These are phyloP conservation scores for Zopfochytrium polystomum DNA, from an alignment of 371 early-diverging fungal genomes.

Conservation along the genomic window DNA sequence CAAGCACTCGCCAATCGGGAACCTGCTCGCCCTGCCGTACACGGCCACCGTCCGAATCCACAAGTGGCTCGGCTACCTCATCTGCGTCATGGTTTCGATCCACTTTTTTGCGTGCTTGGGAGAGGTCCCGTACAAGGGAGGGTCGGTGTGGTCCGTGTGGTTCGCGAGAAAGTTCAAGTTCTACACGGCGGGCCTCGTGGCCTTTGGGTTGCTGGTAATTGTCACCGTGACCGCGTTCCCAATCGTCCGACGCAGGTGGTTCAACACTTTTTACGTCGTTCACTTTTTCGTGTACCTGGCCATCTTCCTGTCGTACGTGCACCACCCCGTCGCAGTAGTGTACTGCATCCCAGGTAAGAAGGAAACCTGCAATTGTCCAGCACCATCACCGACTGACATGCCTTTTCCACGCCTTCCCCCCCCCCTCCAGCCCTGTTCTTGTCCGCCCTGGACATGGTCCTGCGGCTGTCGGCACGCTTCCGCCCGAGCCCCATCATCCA, in stretches of 20 bases:
- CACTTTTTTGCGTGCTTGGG: not conserved
- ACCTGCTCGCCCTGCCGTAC: slow-evolving; percentile 16
- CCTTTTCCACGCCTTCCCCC: no score
- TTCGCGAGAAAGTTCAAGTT: not conserved
- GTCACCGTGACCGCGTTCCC: not conserved
- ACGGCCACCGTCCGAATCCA: slow-evolving; percentile 11
- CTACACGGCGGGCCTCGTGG: not conserved
- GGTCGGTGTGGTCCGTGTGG: not conserved
- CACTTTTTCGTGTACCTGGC: slow-evolving; percentile 8
- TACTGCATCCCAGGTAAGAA: no score
- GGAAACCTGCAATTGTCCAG: no score
- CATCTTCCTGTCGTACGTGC: no score
- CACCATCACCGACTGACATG: not conserved
- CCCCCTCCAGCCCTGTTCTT: slow-evolving; percentile 3
- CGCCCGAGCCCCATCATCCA: not conserved
- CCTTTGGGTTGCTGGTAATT: slow-evolving; percentile 1
- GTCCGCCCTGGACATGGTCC: slow-evolving; percentile 7
- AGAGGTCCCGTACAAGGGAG: not conserved
- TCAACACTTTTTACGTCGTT: slow-evolving; percentile 2
- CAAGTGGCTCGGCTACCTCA: slow-evolving; percentile 14
- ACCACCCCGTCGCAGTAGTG: no score
- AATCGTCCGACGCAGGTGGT: not conserved
- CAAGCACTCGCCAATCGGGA: slow-evolving; percentile 13
- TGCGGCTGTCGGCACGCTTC: slow-evolving; percentile 6
- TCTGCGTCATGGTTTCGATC: not conserved